Percentiles rank a stretch among this genome's conserved stretches.
Evolutionary conservation across 177 flowering plant species (phyloP).

Genomic region (Tripterygium wilfordii): DNA sequence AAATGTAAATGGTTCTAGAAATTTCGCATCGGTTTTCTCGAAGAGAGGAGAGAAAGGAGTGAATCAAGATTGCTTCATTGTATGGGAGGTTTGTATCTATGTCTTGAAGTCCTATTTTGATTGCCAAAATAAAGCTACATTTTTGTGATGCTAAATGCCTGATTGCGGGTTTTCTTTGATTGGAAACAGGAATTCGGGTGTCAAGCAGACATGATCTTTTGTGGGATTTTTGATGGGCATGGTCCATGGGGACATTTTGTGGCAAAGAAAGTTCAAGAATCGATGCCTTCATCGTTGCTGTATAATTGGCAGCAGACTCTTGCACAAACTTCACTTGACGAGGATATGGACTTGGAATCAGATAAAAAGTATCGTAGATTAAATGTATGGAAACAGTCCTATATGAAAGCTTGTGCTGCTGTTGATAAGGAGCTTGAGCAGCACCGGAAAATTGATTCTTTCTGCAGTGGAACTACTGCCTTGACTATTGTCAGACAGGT

Average conservation of each 20-base stretch:
- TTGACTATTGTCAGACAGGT: constrained; percentile 89
- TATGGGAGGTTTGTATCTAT: constrained; percentile 67
- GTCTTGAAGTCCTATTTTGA: too few species aligned
- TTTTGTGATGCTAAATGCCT: too few species aligned
- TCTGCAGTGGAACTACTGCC: constrained; percentile 84
- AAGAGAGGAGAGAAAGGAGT: constrained; percentile 78
- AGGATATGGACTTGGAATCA: constrained; percentile 37
- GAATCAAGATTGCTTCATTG: constrained; percentile 84
- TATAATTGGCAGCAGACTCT: constrained; percentile 84
- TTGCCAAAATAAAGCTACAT: too few species aligned
- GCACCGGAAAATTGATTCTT: constrained; percentile 58
- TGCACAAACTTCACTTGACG: constrained; percentile 35
- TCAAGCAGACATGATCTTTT: constrained; percentile 85
- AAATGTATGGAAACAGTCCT: constrained; percentile 76
- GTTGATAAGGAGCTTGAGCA: constrained; percentile 72
- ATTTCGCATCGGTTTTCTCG: constrained; percentile 58
- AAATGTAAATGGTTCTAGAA: constrained; percentile 48
- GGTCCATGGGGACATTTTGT: constrained; percentile 97
- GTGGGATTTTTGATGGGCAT: constrained; percentile 96
- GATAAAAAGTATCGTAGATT: constrained; percentile 46
- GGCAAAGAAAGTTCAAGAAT: constrained; percentile 66
- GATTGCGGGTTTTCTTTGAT: too few species aligned
- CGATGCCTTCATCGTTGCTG: constrained; percentile 67
- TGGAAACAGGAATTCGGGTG: constrained; percentile 78
- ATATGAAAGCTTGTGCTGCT: constrained; percentile 65